Conservation (phyloP, 2,329 filamentous ascomycete species). For the Ophiostoma ulmi region DNA sequence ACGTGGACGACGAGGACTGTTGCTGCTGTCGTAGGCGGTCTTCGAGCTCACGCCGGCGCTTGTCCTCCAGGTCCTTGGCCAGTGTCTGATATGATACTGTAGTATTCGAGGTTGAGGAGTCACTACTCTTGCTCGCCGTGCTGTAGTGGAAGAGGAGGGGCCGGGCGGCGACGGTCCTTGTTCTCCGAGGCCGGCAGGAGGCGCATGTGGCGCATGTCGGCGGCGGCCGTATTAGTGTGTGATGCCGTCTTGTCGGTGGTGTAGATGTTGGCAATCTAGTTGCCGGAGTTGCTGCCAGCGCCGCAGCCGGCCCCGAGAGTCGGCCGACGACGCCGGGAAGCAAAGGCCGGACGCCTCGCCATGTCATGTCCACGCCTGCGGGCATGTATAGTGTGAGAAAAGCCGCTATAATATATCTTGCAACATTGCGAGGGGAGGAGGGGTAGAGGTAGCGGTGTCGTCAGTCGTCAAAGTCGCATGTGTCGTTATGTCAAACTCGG, state of each 20-base stretch:
- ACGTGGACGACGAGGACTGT: neutral
- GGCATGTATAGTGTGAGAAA: constrained; percentile 22
- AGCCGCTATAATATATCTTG: constrained; percentile 13
- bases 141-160: constrained; percentile 8
- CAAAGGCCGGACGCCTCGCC: constrained; percentile 20
- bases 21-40: constrained; percentile 6
- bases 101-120: neutral
- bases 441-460: neutral
- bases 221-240: neutral
- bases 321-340: constrained; percentile 9
- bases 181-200: neutral
- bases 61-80: constrained; percentile 17
- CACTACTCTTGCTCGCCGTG: constrained; percentile 8
- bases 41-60: neutral
- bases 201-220: neutral
- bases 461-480: neutral
- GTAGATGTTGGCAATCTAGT: neutral
- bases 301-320: constrained; percentile 1
- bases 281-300: neutral
- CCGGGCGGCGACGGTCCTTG: neutral
- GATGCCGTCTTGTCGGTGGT: neutral
- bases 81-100: constrained; percentile 18
- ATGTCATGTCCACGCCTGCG: constrained; percentile 21
- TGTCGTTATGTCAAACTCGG: neutral
- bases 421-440: constrained; percentile 17